Evolutionary conservation across 352 stramenopile genomes (phyloP), one percentile per base, ranked within the genome.

Genomic region (Elongisporangium senticosum): DNA sequence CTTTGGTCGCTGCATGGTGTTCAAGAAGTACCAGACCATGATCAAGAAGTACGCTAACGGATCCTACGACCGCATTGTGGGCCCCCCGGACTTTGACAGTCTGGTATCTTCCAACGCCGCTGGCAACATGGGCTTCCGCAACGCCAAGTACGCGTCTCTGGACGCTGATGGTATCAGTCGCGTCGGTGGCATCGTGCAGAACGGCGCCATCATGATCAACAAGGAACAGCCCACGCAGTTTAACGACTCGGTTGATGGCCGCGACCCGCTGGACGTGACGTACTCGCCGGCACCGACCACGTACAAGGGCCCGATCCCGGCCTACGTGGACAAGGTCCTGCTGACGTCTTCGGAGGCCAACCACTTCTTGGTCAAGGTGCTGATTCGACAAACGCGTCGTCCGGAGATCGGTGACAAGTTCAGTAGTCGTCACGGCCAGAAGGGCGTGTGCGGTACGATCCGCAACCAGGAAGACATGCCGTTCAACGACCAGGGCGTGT

Each of bases 361-460:
- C 55, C 86, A 98, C 58, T 98, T 98, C 62, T 66, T 99, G 8
- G 97, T 99, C 62, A 99, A 99, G 75, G 90, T 99, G 53, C 61
- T 98, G 51, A 83, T 99, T 19, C 82, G 97, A 33, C 96, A 99
- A 75, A 95, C 95, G 51, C 90, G 97, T 50, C 80, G 96, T 24
- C 97, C 97, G 24, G 96, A 99, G 77, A 93, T 99, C 65, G 98
- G 98, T n/a, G 98, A 99, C 74, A 99, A 99, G 75, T 99, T 99
- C 72, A 97, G 89, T 64, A 98, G 90, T 79, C 88, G 98, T 21
- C 98, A 99, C 79, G 98, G 98, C 7, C 98, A 99, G 64, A 99
- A 99, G 83, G 98, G 98, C 65, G 97, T 99, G 59, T 99, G 96
- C 72, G 97, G 97, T 33, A 96, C 97, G 53, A 98, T 99, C 65